Evolutionary conservation across 176 grass and related monocot species (phyloP), one percentile per base, ranked within the genome.

Genomic region (Puya raimondii): DNA sequence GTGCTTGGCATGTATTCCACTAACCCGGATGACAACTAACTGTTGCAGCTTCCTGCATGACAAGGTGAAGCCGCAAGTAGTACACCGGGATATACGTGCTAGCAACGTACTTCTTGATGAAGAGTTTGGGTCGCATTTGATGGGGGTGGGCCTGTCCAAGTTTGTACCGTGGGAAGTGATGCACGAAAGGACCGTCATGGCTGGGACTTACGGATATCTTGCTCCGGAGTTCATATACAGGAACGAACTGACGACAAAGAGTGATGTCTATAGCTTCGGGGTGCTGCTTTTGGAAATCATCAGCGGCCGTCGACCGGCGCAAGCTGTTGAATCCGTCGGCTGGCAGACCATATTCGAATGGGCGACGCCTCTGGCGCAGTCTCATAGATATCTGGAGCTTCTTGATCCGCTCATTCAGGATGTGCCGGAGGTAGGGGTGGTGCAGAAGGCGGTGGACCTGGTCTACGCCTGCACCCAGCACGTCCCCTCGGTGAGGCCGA

Each of bases 91-190:
- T 74, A 97, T 97, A 27, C 86, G 89, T 53, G 94, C 94, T 65
- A 84, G 94, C 61, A 97, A 97, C 2, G 89, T 97, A 9, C 80
- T 97, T 27, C 89, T 97, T 2, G 89, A 92, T 14, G 94, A 93
- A 74, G 94, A 97, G 69, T 97, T 90, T 76, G 86, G 86, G 18
- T 86, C 94, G n/a, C 94, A 97, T 85, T 69, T 97, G 64, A 97
- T 97, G 94, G 94, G 94, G 3, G 78, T 97, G 3, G 89, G 93
- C 2, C 76, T 97, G 33, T 97, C 89, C 22, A 97, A 97, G 69
- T 90, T 97, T 70, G 93, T 97, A 49, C 93, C 89, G 0, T 97
- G 93, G 93, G 93, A 97, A 83, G 93, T 87, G 26, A 97, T 97
- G 93, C 93, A 97, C 5, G 88, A 97, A 71, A 84, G 93, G 72